Percentiles rank a stretch among this genome's conserved stretches.
Conservation (phyloP, 2,329 filamentous ascomycete species). For the Dryadomyces quercivorus region DNA sequence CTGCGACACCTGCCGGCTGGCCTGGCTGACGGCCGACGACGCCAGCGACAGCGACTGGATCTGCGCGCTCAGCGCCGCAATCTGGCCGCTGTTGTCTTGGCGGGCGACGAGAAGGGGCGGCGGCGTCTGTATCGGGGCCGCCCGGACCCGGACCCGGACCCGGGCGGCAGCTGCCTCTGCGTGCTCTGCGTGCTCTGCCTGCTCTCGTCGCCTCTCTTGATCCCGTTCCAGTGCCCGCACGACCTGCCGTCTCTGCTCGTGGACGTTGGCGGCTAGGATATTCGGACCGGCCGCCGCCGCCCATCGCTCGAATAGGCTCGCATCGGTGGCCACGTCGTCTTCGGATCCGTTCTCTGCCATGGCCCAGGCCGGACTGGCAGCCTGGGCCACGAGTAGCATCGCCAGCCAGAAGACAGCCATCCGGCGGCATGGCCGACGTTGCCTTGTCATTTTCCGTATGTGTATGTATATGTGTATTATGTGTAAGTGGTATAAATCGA, state of each 20-base stretch:
- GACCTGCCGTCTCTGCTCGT: constrained; percentile 3
- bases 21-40: constrained; percentile 16
- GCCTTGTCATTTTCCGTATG: constrained; percentile 1
- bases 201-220: background rate
- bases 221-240: constrained; percentile 3
- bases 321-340: background rate
- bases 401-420: constrained; percentile 12
- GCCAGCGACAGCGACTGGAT: constrained; percentile 19
- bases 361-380: constrained; percentile 12
- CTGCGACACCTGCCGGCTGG: constrained; percentile 19
- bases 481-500: background rate
- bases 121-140: background rate
- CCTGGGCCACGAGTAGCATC: constrained; percentile 10
- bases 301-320: constrained; percentile 1
- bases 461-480: background rate
- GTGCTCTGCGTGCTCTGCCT: too few relatives aligned
- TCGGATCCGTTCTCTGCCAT: background rate
- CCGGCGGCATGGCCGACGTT: constrained; percentile 1
- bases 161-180: background rate
- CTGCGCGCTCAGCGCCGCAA: constrained; percentile 16
- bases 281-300: background rate
- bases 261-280: constrained; percentile 7
- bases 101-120: constrained; percentile 14
- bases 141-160: too few relatives aligned
- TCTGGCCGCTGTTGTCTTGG: constrained; percentile 14